A percentile compares a stretch with the other conserved stretches of the same genome.
These are phyloP conservation scores for Mucor lusitanicus DNA, from an alignment of 371 early-diverging fungal species.

Conservation along the genomic window DNA sequence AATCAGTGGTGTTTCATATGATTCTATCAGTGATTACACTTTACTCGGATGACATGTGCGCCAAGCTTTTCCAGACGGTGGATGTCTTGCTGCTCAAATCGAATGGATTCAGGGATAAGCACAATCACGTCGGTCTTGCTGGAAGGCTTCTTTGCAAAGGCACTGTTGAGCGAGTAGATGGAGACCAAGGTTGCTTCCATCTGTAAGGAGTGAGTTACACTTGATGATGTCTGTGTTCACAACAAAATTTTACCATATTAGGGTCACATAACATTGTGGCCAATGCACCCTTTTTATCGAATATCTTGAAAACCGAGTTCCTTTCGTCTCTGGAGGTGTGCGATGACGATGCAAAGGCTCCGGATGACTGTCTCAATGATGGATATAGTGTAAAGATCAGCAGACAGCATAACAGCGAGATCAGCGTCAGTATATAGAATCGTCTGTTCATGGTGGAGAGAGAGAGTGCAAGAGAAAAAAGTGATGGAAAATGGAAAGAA, in stretches of 20 bases:
- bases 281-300: constrained; percentile 17
- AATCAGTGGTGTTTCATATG: not conserved
- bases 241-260: constrained; percentile 11
- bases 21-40: not conserved
- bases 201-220: constrained; percentile 10
- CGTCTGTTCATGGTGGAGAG: constrained; percentile 17
- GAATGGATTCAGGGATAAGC: constrained; percentile 20
- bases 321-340: not conserved
- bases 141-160: constrained; percentile 13
- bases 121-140: constrained; percentile 19
- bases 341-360: not conserved
- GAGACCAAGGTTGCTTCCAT: constrained; percentile 28
- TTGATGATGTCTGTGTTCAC: not conserved
- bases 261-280: constrained; percentile 23
- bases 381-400: constrained; percentile 20
- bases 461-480: not conserved
- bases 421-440: constrained; percentile 11
- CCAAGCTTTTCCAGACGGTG: constrained; percentile 11
- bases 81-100: not conserved
- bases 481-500: not conserved
- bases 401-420: constrained; percentile 7
- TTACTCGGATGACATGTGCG: constrained; percentile 16
- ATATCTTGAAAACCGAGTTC: not conserved
- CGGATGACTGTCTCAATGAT: not conserved
- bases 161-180: constrained; percentile 25